Evolutionary conservation across 2,329 filamentous ascomycete species (phyloP), one percentile per base, ranked within the genome.

Genomic region (Penicillium sp.): DNA sequence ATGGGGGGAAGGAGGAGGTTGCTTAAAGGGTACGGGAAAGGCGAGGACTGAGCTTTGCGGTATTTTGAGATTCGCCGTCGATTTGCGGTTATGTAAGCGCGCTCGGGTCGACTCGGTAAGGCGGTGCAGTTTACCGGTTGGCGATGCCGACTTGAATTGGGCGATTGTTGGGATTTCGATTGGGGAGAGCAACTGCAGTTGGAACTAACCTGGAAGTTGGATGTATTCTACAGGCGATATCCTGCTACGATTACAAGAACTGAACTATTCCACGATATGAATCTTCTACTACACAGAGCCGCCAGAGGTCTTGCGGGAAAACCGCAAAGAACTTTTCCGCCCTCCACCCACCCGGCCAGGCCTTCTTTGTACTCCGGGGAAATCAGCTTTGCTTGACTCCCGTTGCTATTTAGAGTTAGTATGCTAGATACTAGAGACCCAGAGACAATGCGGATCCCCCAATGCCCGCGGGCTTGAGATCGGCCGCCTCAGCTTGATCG

Each of bases 11-110:
- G 48, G 57, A 51, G 59, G 54, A 48, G 48, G 56, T 63, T 60
- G 48, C 56, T 65, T 63, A 35, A 55, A 63, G 64, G 64, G 55
- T 64, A 59, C 57, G 55, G 59, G 54, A 60, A 63, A 63, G 56
- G 55, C 56, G 56, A 66, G 62, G 63, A 67, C 57, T 64, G 62
- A 69, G 64, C 66, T 69, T 69, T 67, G 67, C 67, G 60, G 64
- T 63, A 67, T 65, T 65, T 67, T 65, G 64, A 62, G 61, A 58
- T 60, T 64, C 58, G 55, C 55, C 54, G 58, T 53, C 47, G 25
- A 49, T 17, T 45, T 28, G 38, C 50, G 25, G 55, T 63, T 67
- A 63, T 55, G 62, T 66, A 63, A 67, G 62, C 60, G 42, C 41
- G 25, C 22, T 63, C 63, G 65, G 65, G 60, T 64, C 58, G 62